Percentiles rank a stretch among this genome's conserved stretches.
Evolutionary conservation across 2,329 filamentous ascomycete genomes (phyloP).

Genomic region (Fusarium abutilonis): DNA sequence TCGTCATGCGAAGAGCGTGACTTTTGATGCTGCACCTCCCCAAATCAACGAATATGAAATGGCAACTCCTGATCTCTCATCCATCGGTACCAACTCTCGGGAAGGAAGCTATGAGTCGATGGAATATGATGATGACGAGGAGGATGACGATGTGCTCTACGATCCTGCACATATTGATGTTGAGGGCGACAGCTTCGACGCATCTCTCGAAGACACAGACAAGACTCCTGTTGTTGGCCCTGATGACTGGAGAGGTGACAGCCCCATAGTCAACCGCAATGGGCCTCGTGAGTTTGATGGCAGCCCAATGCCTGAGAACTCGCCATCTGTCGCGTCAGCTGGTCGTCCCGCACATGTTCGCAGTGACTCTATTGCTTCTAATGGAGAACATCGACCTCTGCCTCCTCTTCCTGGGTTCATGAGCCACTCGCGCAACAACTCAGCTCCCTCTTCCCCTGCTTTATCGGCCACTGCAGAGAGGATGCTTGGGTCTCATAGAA

Average conservation of each 20-base stretch:
- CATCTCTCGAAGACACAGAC: constrained; percentile 91
- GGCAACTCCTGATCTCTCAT: constrained; percentile 96
- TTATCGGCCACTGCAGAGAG: constrained; percentile 77
- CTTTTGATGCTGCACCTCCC: constrained; percentile 92
- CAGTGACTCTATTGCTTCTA: constrained; percentile 79
- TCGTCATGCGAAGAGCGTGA: constrained; percentile 94
- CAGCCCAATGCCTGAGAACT: constrained; percentile 71
- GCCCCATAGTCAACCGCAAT: constrained; percentile 55
- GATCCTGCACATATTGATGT: constrained; percentile 63
- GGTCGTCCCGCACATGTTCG: constrained; percentile 68
- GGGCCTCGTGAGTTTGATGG: constrained; percentile 64
- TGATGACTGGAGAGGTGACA: constrained; percentile 89
- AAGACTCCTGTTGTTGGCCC: constrained; percentile 98
- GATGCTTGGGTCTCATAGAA: constrained; percentile 72
- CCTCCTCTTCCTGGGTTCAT: constrained; percentile 80
- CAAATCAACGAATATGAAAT: constrained; percentile 98
- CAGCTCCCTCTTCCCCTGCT: constrained; percentile 64
- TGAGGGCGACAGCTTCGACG: constrained; percentile 91
- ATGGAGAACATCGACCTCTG: constrained; percentile 83
- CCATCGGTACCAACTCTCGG: constrained; percentile 86
- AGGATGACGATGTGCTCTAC: constrained; percentile 67
- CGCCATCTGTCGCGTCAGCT: constrained; percentile 53
- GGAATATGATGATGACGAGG: constrained; percentile 77
- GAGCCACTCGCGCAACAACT: constrained; percentile 51
- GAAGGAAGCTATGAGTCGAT: constrained; percentile 93